Conservation (phyloP, 768 basidiomycete species). For the Rhizopogon rudus region DNA sequence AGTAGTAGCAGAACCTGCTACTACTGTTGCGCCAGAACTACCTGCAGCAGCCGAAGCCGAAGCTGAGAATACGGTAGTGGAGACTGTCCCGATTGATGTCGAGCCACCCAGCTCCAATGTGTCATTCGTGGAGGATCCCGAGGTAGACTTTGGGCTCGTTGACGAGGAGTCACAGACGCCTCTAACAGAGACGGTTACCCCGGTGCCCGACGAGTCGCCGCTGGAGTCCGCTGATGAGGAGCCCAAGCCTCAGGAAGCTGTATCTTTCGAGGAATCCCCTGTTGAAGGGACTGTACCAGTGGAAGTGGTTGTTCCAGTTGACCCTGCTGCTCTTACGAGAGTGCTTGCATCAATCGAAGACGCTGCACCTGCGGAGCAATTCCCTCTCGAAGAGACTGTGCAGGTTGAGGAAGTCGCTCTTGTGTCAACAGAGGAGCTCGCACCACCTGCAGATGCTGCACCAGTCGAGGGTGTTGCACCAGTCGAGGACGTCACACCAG, state of each 20-base stretch:
- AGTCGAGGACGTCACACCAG: neutral
- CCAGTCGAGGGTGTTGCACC: neutral
- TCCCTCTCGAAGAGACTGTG: no score
- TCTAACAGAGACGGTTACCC: neutral
- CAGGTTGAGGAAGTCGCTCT: no score
- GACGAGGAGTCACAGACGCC: neutral
- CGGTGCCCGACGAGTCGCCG: neutral
- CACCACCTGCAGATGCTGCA: neutral
- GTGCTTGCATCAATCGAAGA: neutral
- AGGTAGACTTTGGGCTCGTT: neutral
- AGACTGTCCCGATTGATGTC: neutral
- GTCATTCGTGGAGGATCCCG: conserved; percentile 2
- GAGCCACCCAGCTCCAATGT: conserved; percentile 1
- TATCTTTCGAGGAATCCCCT: neutral
- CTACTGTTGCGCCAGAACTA: neutral
- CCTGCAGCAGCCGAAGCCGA: neutral
- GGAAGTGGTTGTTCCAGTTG: neutral
- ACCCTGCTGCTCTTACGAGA: neutral
- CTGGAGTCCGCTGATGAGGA: neutral
- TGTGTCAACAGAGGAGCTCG: neutral
- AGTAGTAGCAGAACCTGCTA: neutral
- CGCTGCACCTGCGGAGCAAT: neutral
- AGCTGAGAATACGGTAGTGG: neutral
- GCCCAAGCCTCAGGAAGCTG: neutral
- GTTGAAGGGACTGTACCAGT: neutral